These are phyloP conservation scores for Pichia sporocuriosa DNA, from an alignment of 805 yeast species.

Conservation along the genomic window DNA sequence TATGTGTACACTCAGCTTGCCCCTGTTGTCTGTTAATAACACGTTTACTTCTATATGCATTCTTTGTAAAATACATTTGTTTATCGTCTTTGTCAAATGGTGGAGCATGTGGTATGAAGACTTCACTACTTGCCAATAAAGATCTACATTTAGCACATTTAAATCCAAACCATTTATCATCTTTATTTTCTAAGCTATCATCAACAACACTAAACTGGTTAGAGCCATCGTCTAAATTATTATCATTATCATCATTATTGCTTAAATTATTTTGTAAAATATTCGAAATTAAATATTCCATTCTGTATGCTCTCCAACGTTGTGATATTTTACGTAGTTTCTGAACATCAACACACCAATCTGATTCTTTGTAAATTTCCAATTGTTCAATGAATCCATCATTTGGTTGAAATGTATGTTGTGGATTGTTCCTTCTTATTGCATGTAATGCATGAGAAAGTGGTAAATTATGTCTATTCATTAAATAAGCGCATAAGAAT, in stretches of 20 bases:
- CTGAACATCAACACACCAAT: constrained; percentile 33
- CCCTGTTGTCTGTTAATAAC: constrained; percentile 54
- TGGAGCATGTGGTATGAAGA: constrained; percentile 58
- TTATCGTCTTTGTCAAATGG: constrained; percentile 54
- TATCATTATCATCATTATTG: constrained; percentile 20
- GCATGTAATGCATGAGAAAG: constrained; percentile 65
- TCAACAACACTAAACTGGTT: constrained; percentile 4
- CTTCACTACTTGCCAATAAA: constrained; percentile 53
- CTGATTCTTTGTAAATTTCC: constrained; percentile 45
- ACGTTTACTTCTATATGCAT: constrained; percentile 54
- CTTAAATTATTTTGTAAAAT: constrained; percentile 17
- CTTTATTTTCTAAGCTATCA: constrained; percentile 14
- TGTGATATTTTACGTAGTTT: constrained; percentile 15
- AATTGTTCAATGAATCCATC: constrained; percentile 69
- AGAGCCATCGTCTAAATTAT: too few species aligned
- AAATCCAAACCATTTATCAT: constrained; percentile 27
- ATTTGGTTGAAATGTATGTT: constrained; percentile 55
- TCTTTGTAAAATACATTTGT: constrained; percentile 59
- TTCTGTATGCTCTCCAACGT: constrained; percentile 16
- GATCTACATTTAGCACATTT: constrained; percentile 83
- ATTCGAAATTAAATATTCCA: constrained; percentile 11
- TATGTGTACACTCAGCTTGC: constrained; percentile 67
- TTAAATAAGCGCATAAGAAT: constrained; percentile 40
- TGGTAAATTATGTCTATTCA: constrained; percentile 47
- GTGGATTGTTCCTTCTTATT: constrained; percentile 53